Base-by-base conservation (phyloP, 805 yeast genomes). In the Metschnikowia peoriensis region DNA sequence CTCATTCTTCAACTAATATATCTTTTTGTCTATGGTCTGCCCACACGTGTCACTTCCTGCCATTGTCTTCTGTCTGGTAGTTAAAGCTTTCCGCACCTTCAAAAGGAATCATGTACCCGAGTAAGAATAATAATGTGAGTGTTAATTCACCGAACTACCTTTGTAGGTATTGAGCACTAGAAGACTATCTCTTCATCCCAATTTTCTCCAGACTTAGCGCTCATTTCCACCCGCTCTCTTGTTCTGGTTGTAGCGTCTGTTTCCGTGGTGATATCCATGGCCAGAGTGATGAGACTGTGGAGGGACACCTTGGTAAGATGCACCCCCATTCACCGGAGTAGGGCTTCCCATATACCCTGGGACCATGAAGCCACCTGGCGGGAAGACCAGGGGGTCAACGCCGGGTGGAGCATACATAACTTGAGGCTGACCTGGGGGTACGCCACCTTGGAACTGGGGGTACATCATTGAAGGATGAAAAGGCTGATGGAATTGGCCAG, bases 381-480 rank as follows among this genome's bases (percentile, higher is more conserved):
- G 72, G 41, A 69, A 46, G 50, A 64, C 68, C 46, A 54, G 68
- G 4, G 66, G 70, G 15, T 70, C 73, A 6, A 61, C 67, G 11
- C 68, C 68, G 6, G 68, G 68, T 9, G 60, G 56, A 28, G 54
- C 61, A 54, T 67, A 71, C 65, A 71, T 66, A 44, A 71, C 57
- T 8, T 67, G 75, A 10, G 71, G 71, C 44, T 67, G 60, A 4
- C 70, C 71, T 14, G 69, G 70, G 2, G 74, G 69, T 27, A 66
- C 58, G 10, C 66, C 68, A 1, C 63, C 67, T 14, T 64, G 68
- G 40, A 64, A 59, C 52, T 70, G 75, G 48, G 72, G 74, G 52
- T 69, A 69, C 63, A 70, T 60, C 73, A 71, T 69, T 15, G 75
- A 73, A 12, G 71, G 71, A 37, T 66, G 72, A 56, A 63, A 60